Conservation (phyloP, 202 grass and related monocot genomes). For the Musa balbisiana region DNA sequence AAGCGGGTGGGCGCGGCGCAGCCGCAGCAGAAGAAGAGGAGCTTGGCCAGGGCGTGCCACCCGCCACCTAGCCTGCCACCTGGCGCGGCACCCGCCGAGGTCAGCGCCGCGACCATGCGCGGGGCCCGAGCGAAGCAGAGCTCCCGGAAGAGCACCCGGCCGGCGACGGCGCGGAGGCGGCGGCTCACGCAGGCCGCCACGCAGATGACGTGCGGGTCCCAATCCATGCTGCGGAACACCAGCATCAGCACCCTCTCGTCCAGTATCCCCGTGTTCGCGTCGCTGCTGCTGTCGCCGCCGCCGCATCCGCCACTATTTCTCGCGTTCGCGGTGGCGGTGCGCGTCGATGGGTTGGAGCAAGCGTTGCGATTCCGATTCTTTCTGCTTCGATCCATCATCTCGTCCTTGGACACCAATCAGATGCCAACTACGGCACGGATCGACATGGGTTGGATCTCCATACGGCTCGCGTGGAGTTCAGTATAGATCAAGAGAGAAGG, state of each 20-base stretch:
- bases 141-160: constrained; percentile 34
- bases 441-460: too few relatives aligned
- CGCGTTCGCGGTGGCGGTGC: not conserved
- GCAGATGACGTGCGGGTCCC: constrained; percentile 59
- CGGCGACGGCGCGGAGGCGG: constrained; percentile 50
- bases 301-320: too few relatives aligned
- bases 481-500: not conserved
- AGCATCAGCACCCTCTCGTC: constrained; percentile 56
- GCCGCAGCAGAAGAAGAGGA: constrained; percentile 19
- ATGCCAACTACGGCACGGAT: too few relatives aligned
- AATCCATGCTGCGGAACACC: constrained; percentile 55
- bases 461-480: not conserved
- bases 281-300: not conserved
- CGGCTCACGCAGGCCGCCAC: constrained; percentile 53
- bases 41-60: constrained; percentile 1
- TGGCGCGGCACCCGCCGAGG: not conserved
- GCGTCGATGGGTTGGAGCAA: not conserved
- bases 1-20: not conserved
- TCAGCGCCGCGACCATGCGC: constrained; percentile 32
- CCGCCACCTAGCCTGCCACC: constrained; percentile 27
- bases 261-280: constrained; percentile 48
- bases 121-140: constrained; percentile 27
- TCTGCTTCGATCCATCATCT: not conserved
- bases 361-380: not conserved
- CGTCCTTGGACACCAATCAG: not conserved